Conservation (phyloP, 148 eudicot genomes). For the Fagopyrum esculentum region DNA sequence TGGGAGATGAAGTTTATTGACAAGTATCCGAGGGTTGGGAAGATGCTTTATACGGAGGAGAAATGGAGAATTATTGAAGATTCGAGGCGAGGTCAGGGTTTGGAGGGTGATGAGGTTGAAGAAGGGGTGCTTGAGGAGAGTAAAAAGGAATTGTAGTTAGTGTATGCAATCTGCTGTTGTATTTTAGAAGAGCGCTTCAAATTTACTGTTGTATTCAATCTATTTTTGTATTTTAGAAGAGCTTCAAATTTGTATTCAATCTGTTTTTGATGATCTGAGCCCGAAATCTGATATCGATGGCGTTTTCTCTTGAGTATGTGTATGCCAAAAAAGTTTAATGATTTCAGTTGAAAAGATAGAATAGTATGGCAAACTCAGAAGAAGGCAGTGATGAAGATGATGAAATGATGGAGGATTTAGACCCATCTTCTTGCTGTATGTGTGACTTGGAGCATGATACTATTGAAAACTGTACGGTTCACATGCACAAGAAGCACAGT, state of each 20-base stretch:
- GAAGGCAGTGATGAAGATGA: constrained; percentile 31
- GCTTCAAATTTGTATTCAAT: background rate
- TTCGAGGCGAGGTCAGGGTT: background rate
- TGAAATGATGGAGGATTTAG: constrained; percentile 42
- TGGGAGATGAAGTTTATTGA: constrained; percentile 90
- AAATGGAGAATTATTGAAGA: constrained; percentile 1
- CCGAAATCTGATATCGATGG: too few species aligned
- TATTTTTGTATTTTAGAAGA: background rate
- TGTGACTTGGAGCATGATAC: constrained; percentile 73
- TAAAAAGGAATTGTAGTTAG: constrained; percentile 6
- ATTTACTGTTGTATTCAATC: background rate
- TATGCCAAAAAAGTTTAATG: too few species aligned
- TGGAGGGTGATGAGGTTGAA: background rate
- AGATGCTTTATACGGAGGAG: constrained; percentile 4
- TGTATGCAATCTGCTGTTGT: background rate
- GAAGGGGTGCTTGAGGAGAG: constrained; percentile 1
- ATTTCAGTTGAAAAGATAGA: too few species aligned
- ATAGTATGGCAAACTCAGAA: too few species aligned
- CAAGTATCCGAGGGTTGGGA: constrained; percentile 82
- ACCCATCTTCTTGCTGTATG: constrained; percentile 86
- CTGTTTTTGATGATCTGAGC: too few species aligned
- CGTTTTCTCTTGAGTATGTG: too few species aligned
- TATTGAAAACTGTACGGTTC: constrained; percentile 79
- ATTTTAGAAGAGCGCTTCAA: background rate
- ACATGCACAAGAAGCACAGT: too few species aligned